These are phyloP conservation scores for Capillidium rhysosporum DNA, from an alignment of 371 early-diverging fungal species.

Conservation along the genomic window DNA sequence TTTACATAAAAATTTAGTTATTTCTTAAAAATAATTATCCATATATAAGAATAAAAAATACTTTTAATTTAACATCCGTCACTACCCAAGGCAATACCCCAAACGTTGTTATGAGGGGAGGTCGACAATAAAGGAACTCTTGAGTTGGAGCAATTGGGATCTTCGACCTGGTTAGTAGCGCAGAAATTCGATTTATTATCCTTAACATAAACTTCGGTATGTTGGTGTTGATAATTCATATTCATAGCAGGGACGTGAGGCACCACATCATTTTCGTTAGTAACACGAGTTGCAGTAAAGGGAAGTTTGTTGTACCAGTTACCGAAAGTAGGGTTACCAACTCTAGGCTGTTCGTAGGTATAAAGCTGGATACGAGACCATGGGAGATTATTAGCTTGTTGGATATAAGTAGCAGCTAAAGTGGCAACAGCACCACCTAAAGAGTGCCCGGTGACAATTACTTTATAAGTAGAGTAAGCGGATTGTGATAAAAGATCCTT, in stretches of 20 bases:
- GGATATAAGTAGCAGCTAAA: background rate
- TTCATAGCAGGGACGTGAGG: conserved; percentile 25
- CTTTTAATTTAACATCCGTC: background rate
- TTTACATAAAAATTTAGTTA: too few species aligned
- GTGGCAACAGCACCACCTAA: conserved; percentile 8
- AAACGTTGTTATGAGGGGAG: background rate
- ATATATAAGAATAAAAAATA: too few species aligned
- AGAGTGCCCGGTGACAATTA: conserved; percentile 8
- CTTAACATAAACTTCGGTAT: conserved; percentile 23
- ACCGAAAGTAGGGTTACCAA: conserved; percentile 24
- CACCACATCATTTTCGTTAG: conserved; percentile 24
- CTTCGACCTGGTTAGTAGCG: background rate
- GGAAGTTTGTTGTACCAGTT: conserved; percentile 14
- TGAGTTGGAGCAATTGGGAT: background rate
- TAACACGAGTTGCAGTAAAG: conserved; percentile 16
- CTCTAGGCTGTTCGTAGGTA: conserved; percentile 22
- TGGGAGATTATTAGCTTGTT: background rate
- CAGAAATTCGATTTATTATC: background rate
- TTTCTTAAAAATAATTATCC: too few species aligned
- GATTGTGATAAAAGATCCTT: background rate
- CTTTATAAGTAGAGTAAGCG: conserved; percentile 3
- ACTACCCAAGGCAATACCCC: background rate
- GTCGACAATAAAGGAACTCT: background rate
- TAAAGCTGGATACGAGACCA: conserved; percentile 2
- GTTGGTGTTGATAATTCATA: conserved; percentile 21